Base-by-base conservation (phyloP, 2,329 filamentous ascomycete species). In the Cordyceps farinosa region DNA sequence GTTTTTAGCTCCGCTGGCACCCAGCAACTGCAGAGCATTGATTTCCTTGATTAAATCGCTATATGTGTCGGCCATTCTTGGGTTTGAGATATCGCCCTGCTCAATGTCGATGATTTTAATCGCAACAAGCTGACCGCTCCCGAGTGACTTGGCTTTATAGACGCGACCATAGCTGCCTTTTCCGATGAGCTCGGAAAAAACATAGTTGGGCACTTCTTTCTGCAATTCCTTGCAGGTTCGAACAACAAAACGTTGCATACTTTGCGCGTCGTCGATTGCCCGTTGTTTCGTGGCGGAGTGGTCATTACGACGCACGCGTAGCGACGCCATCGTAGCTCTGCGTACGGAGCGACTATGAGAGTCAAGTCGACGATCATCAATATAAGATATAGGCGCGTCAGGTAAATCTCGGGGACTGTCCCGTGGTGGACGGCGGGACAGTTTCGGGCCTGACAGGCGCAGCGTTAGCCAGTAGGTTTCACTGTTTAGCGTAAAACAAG, bases 41-140 rank as follows among this genome's bases (percentile, higher is more conserved):
- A 89, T 84, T 74, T 90, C 86, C 70, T 88, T 89, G 68, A 89
- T 78, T 64, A 90, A 85, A 71, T 91, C 88, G 67, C 85, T 85
- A 71, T 88, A 90, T 1, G 87, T 87, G 73, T 88, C 85, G 51
- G 86, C 84, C 42, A 86, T 77, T 66, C 86, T 86, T 1, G 87
- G 86, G 69, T 90, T 84, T 52, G 86, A 76, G 0, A 82, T 86
- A 73, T 94, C 91, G 67, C 86, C 84, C 70, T 90, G 89, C 70
- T 95, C 91, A 53, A 94, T 90, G 72, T 93, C 89, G 70, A 93
- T 91, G 69, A 93, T 93, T 76, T 95, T 92, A 71, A 92, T 84
- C 22, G 90, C 89, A 29, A 92, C 89, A 29, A 90, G 76, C 66
- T 82, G 74, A 45, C 78, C 77, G 3, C 77, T 79, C 51, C 75